Base-by-base conservation (phyloP, 768 basidiomycete species). In the Mycena filopes region DNA sequence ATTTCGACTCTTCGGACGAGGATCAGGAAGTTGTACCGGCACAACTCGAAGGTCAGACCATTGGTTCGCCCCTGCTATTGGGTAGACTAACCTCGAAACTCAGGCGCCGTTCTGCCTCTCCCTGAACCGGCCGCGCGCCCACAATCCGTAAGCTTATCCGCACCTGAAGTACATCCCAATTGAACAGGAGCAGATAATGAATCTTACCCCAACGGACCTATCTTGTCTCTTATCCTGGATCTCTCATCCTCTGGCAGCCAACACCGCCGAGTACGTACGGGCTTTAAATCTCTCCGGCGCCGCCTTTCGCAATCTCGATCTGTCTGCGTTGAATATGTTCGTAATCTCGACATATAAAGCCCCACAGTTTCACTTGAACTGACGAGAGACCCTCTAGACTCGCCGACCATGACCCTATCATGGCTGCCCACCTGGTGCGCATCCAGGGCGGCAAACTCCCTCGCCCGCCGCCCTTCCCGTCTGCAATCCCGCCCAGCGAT, bases 241-340 rank as follows among this genome's bases (percentile, higher is more conserved):
- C 10, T 38, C 59, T 3, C 63, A 65, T 23, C 59, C 55, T 0
- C n/a, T 62, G 43, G 67, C 67, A 1, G 9, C 63, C 0, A 21
- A n/a, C 9, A 65, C 67, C 0, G 67, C 67, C 23, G 67, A 68
- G 18, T 68, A 63, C 18, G 42, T 54, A 9, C 18, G 20, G 20
- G 63, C 60, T 4, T 31, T 68, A 20, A 55, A 62, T 28, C 42
- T 68, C 16, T 68, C 67, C n/a, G 64, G 68, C 7, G 55, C 20
- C 29, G 68, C 68, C 12, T 58, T 69, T 26, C 63, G 60, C 15
- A 55, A 43, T 42, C 54, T 65, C 8, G 64, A 66, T 36, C 38
- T 36, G 6, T 31, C 43, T 13, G 49, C 64, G 18, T 49, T 69
- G 23, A 20, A 45, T 38, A n/a, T 54, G 68, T 69, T 40, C 47